Conservation (phyloP, 2,329 filamentous ascomycete genomes). For the Podosphaera fusca region DNA sequence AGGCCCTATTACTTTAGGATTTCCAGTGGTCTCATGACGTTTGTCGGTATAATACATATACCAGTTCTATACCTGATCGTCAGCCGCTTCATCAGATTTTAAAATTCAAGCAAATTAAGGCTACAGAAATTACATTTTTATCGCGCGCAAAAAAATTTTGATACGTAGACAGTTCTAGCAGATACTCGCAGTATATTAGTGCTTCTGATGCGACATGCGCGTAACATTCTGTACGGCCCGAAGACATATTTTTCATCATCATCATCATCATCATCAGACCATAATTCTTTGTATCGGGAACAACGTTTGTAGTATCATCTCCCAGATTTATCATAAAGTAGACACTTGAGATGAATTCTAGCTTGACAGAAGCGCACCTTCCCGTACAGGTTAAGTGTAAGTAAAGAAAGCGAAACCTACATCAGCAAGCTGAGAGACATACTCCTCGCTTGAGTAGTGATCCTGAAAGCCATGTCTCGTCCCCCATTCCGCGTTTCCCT, state of each 20-base stretch:
- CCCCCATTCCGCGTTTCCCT: conserved; percentile 15
- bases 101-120: neutral
- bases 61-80: conserved; percentile 47
- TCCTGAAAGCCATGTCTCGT: conserved; percentile 49
- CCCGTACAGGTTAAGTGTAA: neutral
- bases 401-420: conserved; percentile 20
- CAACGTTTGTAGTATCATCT: no score
- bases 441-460: conserved; percentile 48
- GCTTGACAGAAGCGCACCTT: neutral
- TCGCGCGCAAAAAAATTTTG: neutral
- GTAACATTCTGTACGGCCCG: no score
- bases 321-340: no score
- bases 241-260: no score
- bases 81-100: conserved; percentile 4
- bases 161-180: no score
- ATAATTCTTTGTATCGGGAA: no score
- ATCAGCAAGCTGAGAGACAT: conserved; percentile 41
- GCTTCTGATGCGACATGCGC: no score
- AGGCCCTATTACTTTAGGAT: conserved; percentile 45
- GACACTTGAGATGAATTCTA: no score
- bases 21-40: conserved; percentile 81
- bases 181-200: no score
- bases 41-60: conserved; percentile 99
- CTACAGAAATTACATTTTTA: neutral
- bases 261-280: no score